Percentiles rank a stretch among this genome's conserved stretches.
These are phyloP conservation scores for Neopestalotiopsis sp. DNA, from an alignment of 2,329 filamentous ascomycete species.

Conservation along the genomic window DNA sequence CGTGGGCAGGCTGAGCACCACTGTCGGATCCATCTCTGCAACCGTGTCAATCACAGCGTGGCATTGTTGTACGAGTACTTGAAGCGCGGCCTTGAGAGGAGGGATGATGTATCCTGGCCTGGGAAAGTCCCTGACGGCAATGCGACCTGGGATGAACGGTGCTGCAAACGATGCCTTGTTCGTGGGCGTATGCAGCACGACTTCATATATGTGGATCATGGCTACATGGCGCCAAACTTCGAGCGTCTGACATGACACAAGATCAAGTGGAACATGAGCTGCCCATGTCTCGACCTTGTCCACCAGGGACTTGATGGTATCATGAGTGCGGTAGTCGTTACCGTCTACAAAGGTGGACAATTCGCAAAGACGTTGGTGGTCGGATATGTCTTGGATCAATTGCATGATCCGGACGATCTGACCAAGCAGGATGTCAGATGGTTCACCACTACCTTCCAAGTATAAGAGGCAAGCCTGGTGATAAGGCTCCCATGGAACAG, in stretches of 20 bases:
- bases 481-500: slow-evolving; percentile 15
- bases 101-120: slow-evolving; percentile 3
- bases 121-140: slow-evolving; percentile 22
- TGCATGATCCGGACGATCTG: slow-evolving; percentile 15
- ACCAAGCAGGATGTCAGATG: slow-evolving; percentile 14
- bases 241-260: slow-evolving; percentile 7
- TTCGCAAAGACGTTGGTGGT: slow-evolving; percentile 15
- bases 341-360: slow-evolving; percentile 16
- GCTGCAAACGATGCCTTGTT: slow-evolving; percentile 24
- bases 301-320: slow-evolving; percentile 7
- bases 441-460: slow-evolving; percentile 12
- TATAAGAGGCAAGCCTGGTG: slow-evolving; percentile 15
- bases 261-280: slow-evolving; percentile 7
- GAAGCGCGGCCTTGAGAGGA: slow-evolving; percentile 10
- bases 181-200: slow-evolving; percentile 22
- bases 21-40: neutral
- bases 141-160: slow-evolving; percentile 23
- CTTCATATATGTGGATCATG: slow-evolving; percentile 23
- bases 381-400: slow-evolving; percentile 14
- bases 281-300: slow-evolving; percentile 9
- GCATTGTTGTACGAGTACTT: slow-evolving; percentile 10
- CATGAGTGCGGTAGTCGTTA: slow-evolving; percentile 17
- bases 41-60: slow-evolving; percentile 14
- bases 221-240: slow-evolving; percentile 18
- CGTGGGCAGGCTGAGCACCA: slow-evolving; percentile 10